Evolutionary conservation across 2,329 filamentous ascomycete species (phyloP), one percentile per base, ranked within the genome.

Genomic region (Talaromyces albobiverticillius): DNA sequence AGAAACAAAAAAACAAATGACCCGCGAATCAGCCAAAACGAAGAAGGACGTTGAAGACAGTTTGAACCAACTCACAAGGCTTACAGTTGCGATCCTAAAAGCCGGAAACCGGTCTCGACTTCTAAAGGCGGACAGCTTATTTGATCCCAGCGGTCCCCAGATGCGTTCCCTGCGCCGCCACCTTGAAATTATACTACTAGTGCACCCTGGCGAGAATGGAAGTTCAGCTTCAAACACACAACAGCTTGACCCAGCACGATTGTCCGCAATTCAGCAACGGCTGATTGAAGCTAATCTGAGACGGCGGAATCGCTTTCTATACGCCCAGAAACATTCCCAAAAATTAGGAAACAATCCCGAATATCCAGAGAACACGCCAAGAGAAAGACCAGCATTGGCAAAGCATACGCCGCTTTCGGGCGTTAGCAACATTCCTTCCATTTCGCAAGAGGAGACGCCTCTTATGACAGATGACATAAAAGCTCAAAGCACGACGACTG

Each of bases 231-330:
- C 36, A 23, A 40, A 23, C 11, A 4, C 3, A 32, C 23, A 23
- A 2, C 22, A 22, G 5, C 10, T 43, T 3, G 18, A 34, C 18
- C 11, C 45, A 42, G 20, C 10, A 25, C 13, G 13, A 10, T 29
- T 58, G 18, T 32, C n/a, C 18, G 5, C 20, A 18, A 42, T 56
- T 23, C 46, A 52, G 23, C 22, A 11, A 18, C 54, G 57, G 7
- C 38, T 58, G 1, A 48, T 58, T 46, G 49, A 54, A 1, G 41
- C 46, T 7, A 58, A 58, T 23, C 14, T 58, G 23, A 47, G 34
- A 40, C 57, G 57, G 5, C 32, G 47, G 4, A 58, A 58, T 46
- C 54, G 57, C 16, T 56, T 58, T 31, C 22, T 56, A 32, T 56
- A 58, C 18, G 54, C 57, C n/a, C 57, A 56, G 25, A 34, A 23